These are phyloP conservation scores for Thalassiosira delicatula DNA, from an alignment of 352 stramenopile genomes.

Conservation along the genomic window DNA sequence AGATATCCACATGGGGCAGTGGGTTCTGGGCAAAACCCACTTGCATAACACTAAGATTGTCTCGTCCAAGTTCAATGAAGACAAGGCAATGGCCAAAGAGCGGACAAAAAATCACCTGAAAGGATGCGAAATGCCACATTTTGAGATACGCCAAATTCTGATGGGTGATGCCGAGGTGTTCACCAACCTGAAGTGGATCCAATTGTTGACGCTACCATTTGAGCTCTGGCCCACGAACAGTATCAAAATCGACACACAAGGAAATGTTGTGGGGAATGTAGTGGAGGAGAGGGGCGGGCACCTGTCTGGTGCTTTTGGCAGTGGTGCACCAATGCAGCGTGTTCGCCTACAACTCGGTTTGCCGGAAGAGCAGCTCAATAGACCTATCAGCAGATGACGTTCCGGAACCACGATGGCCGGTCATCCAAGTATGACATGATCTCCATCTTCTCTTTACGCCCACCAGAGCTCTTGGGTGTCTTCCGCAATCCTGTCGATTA, in stretches of 20 bases:
- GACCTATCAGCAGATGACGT: not conserved
- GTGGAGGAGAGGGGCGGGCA: not conserved
- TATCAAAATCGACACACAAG: constrained; percentile 25
- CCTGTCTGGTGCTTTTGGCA: constrained; percentile 1
- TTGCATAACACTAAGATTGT: constrained; percentile 59
- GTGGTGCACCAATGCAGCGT: not conserved
- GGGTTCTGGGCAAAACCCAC: not conserved
- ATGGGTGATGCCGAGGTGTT: constrained; percentile 26
- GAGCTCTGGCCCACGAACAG: constrained; percentile 7
- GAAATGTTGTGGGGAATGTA: not conserved
- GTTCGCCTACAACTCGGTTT: constrained; percentile 3
- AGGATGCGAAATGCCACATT: constrained; percentile 11
- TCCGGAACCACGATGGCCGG: not conserved
- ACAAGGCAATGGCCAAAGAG: constrained; percentile 18
- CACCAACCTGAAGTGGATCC: constrained; percentile 42
- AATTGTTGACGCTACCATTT: constrained; percentile 22
- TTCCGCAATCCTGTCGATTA: constrained; percentile 21
- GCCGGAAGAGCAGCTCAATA: constrained; percentile 4
- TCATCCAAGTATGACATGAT: constrained; percentile 19
- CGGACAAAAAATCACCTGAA: constrained; percentile 15
- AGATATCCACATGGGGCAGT: constrained; percentile 24
- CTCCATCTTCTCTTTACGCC: constrained; percentile 27
- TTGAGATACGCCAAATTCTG: constrained; percentile 32
- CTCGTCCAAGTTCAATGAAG: constrained; percentile 32
- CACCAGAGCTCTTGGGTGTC: constrained; percentile 13